Evolutionary conservation across 2,329 filamentous ascomycete species (phyloP), one percentile per base, ranked within the genome.

Genomic region (Paecilomyces sp.): DNA sequence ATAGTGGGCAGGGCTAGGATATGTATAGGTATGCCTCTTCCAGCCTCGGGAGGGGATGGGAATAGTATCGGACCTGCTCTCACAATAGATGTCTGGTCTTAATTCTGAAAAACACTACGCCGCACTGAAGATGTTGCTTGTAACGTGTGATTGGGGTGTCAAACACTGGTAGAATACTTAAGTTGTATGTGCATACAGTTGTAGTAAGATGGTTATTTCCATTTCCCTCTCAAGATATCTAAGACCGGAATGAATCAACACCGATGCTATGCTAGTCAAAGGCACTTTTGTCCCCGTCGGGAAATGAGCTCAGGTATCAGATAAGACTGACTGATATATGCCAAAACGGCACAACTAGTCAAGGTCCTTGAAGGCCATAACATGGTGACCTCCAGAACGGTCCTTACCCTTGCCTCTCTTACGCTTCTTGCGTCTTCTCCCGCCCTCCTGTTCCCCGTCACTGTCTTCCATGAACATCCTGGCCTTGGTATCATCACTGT

Each of bases 381-480:
- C 68, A 61, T 79, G 71, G 53, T 70, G 70, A 57, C 65, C 73
- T 53, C 71, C 70, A 57, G 68, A 68, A 54, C 70, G 72, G 60
- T 75, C 74, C 60, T 79, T 79, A 52, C 75, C 73, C 64, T 79
- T 80, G 59, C 68, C 70, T 67, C 75, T 73, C 70, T 78, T 80
- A 61, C 69, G 70, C 67, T 77, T 77, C 69, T 77, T 82, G 69
- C 78, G 81, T 71, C 75, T 79, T 60, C 75, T 79, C 60, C 75
- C 71, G 74, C 71, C 65, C 75, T 77, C 28, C 72, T 63, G 41
- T 67, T 80, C 77, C 33, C 75, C 76, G 7, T 83, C 80, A 54
- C 80, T 82, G 36, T 81, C 79, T 15, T 73, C 70, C 24, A 67
- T 66, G 18, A 47, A 47, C 41, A 47, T 47, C 41, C 41, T 47